A percentile compares a stretch with the other conserved stretches of the same genome.
Evolutionary conservation across 306 rosid genomes (phyloP).

Genomic region (Gleditsia sinensis): DNA sequence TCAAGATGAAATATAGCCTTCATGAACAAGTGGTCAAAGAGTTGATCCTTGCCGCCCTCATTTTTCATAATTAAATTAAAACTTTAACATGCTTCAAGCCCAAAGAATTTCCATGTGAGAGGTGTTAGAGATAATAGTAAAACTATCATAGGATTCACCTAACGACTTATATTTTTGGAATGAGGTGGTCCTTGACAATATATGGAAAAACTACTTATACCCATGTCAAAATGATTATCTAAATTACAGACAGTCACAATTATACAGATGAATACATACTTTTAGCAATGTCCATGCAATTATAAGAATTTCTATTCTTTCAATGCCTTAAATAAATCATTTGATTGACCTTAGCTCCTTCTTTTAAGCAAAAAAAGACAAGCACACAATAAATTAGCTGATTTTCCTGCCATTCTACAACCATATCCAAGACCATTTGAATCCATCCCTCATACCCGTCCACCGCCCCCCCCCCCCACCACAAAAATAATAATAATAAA

Average conservation of each 20-base stretch:
- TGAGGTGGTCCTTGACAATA: no score
- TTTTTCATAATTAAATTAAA: no score
- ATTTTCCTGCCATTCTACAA: constrained; percentile 7
- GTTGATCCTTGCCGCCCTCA: no score
- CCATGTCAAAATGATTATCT: neutral
- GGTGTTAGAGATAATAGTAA: neutral
- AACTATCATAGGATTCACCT: no score
- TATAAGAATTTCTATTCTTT: neutral
- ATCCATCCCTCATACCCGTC: neutral
- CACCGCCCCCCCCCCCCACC: neutral
- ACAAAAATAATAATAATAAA: no score
- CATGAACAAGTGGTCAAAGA: no score
- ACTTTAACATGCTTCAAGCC: neutral
- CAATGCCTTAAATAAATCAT: neutral
- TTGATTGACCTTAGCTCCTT: neutral
- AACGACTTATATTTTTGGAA: no score
- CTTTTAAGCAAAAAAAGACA: neutral
- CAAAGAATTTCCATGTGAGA: no score
- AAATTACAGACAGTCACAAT: neutral
- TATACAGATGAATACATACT: neutral
- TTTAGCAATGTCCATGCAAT: neutral
- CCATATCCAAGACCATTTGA: neutral
- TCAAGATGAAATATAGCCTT: no score
- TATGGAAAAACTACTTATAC: neutral
- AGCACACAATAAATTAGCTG: neutral